Evolutionary conservation across 1,284 basidiomycete genomes (phyloP), one percentile per base, ranked within the genome.

Genomic region (Boletellus dicymbophilus): DNA sequence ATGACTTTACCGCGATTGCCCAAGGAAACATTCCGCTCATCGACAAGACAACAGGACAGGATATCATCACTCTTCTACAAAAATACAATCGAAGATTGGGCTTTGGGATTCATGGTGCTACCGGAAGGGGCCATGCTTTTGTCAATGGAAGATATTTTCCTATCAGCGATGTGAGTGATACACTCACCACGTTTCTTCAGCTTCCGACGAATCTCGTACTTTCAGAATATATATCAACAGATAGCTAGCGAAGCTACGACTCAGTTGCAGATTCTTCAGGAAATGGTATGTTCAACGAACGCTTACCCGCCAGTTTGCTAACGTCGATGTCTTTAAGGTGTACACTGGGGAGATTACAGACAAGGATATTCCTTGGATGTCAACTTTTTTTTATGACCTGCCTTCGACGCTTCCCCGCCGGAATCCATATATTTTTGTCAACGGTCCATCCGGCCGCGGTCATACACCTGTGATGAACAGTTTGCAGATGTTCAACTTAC

Each of bases 341-440:
- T 89, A 90, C 64, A 67, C 71, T 40, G 82, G 84, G 3, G 68
- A 75, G 28, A 63, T 95, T 16, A 76, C 74, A 3, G 86, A 92
- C 38, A 74, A 75, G 2, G 74, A 81, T 48, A 65, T 69, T 9
- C 72, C 69, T 4, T 67, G 71, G 20, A 77, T 94, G 42, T 71
- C 82, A 12, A 88, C 78, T 6, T 92, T 88, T 70, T 98, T 98
- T 72, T 98, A 97, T 65, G 92, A 97, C 62, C 78, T 94, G 3
- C 89, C 93, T 0, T 80, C 79, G 0, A 84, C 91, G 0, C 75
- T 78, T 37, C 73, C 75, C 49, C 77, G 86, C 22, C 75, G 96
- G 15, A 97, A 93, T 65, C 71, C 69, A 23, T 82, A 87, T 56
- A 84, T 94, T 48, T 81, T 82, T 57, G 78, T 84, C 1, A 68